Evolutionary conservation across 2,329 filamentous ascomycete genomes (phyloP), one percentile per base, ranked within the genome.

Genomic region (Hymenoscyphus infarciens): DNA sequence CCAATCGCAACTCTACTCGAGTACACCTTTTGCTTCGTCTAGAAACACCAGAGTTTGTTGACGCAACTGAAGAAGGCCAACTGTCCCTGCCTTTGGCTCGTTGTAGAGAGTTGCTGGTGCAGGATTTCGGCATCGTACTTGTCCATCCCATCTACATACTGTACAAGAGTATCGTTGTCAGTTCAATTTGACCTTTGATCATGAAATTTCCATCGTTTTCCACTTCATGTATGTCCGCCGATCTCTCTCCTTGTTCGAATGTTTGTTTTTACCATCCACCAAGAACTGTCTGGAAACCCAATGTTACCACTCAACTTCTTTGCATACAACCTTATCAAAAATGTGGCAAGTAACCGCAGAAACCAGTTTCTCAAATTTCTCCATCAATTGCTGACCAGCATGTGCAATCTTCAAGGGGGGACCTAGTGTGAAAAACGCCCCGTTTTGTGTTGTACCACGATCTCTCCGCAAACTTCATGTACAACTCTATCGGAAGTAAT

Each of bases 391-490:
- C 13, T 22, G n/a, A 22, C 33, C 19, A 39, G 19, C 33, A 57
- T 45, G 25, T 42, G 13, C 31, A 6, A 6, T 22, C n/a, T 19
- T 3, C 56, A 45, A 45, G 56, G 56, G 35, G 38, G 31, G 42
- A 42, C 33, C 56, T 19, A 22, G 38, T 39, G 7, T 57, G 22
- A 16, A 57, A 33, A 27, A 42, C 56, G 56, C 33, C 56, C 33
- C 45, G n/a, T 19, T 27, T 57, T 57, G 56, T 7, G 5, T 10
- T 57, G 56, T 49, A 49, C 19, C n/a, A 49, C 42, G n/a, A 49
- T 22, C 42, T 49, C 42, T 49, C 42, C 19, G 42, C 19, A 25
- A 22, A 49, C 42, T 22, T 49, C 42, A 22, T 49, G 42, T 49
- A 10, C 42, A 49, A 25, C 22, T 22, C 8, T 22, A 22, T 22